Conservation (phyloP, 345 rosid species). For the Ceriops zippeliana region DNA sequence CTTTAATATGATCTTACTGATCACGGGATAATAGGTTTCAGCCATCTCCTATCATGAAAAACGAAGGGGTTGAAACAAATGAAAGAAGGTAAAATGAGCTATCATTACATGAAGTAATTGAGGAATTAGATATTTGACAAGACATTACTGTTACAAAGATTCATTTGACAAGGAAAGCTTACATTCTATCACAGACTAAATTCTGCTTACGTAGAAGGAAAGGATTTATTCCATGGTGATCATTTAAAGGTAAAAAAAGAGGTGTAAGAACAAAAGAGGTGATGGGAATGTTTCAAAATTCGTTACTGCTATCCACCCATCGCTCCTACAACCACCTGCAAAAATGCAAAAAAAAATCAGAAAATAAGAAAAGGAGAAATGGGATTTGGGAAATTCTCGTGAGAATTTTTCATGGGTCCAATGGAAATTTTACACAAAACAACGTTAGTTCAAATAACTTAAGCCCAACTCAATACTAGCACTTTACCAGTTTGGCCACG, state of each 20-base stretch:
- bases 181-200: too few species aligned
- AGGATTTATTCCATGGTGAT: slow-evolving; percentile 45
- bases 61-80: too few species aligned
- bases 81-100: too few species aligned
- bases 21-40: too few species aligned
- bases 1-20: too few species aligned
- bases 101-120: neutral
- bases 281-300: slow-evolving; percentile 12
- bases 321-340: slow-evolving; percentile 84
- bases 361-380: neutral
- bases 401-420: neutral
- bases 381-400: neutral
- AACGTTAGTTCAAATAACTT: neutral
- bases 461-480: neutral
- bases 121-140: neutral
- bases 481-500: neutral
- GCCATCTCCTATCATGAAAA: too few species aligned
- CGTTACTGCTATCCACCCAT: slow-evolving; percentile 55
- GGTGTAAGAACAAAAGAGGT: slow-evolving; percentile 1
- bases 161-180: neutral
- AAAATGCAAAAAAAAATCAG: slow-evolving; percentile 5
- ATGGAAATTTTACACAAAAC: neutral
- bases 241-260: slow-evolving; percentile 3
- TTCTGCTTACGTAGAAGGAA: neutral
- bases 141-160: neutral